Evolutionary conservation across 805 yeast species (phyloP).

Genomic region (Candida maesae): DNA sequence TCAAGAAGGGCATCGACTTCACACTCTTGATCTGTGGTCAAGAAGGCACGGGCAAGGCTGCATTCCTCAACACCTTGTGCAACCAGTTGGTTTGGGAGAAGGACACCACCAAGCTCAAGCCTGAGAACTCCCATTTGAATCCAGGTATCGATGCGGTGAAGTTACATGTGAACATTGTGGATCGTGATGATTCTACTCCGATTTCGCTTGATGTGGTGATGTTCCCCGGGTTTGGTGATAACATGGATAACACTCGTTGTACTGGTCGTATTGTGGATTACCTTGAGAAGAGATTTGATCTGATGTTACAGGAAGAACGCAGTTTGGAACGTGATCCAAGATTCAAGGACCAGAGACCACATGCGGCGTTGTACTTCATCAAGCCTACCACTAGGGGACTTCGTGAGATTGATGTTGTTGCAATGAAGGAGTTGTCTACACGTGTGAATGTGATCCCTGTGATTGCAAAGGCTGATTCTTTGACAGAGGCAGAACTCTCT

Average conservation of each 20-base stretch:
- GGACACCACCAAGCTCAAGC: conserved; percentile 23
- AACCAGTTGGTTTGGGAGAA: conserved; percentile 40
- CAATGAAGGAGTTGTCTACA: conserved; percentile 64
- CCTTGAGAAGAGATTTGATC: conserved; percentile 69
- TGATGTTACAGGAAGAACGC: conserved; percentile 68
- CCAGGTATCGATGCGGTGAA: conserved; percentile 42
- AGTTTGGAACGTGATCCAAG: conserved; percentile 71
- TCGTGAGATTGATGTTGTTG: conserved; percentile 66
- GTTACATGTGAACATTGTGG: conserved; percentile 51
- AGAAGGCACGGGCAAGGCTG: conserved; percentile 69
- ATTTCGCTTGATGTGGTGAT: conserved; percentile 57
- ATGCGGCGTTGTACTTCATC: conserved; percentile 73
- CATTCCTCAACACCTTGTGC: conserved; percentile 69
- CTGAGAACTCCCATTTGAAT: conserved; percentile 33
- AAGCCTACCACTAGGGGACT: conserved; percentile 64
- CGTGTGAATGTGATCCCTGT: conserved; percentile 84
- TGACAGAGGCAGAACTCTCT: conserved; percentile 61
- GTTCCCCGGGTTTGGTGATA: conserved; percentile 78
- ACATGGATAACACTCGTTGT: conserved; percentile 56
- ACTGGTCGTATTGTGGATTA: conserved; percentile 49
- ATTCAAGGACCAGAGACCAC: conserved; percentile 70
- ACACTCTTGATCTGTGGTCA: conserved; percentile 70
- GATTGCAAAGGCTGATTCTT: conserved; percentile 73
- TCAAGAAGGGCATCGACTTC: conserved; percentile 59
- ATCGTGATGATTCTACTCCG: conserved; percentile 45